Evolutionary conservation across 129 eudicot genomes (phyloP), one percentile per base, ranked within the genome.

Genomic region (Kitagawia praeruptora): DNA sequence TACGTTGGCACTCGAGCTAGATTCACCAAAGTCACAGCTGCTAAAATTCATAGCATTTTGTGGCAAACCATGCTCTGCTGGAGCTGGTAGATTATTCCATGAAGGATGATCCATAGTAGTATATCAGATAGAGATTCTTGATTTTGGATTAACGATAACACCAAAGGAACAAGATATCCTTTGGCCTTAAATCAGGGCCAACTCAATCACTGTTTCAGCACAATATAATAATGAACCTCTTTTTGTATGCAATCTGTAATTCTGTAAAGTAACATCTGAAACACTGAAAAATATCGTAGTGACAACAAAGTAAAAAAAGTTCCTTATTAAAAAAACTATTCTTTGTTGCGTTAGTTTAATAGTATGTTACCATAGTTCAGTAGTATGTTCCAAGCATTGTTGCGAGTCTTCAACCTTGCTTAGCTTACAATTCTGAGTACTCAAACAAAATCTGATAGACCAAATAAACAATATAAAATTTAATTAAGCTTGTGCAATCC

Each of bases 1-100:
- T 27, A 82, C 45, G 75, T 78, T 86, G 81, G 87, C 87, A 77
- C 85, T 75, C n/a, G 94, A 89, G 87, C 97, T 92, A 61, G 92
- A 92, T 82, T 92, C 96, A 71, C 97, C 97, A 7, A 61, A 80
- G 78, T 92, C 93, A 89, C 93, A 87, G 25, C 82, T 84, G 69
- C 89, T 87, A 44, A 80, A 84, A 85, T 82, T 84, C 79, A 61
- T 85, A 64, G 82, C 80, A 58, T 40, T 78, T 70, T 79, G 81
- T 69, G 92, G 81, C 66, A 87, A 76, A 47, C 88, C 89, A 67
- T 80, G 84, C 83, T 89, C 97, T 47, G 85, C 87, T 64, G 94
- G 91, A 78, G 83, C 84, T 67, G 83, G 79, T 81, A 84, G 70
- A 81, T 82, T 85, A 80, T 84, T 83, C 91, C 91, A 83, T 44